Evolutionary conservation across 768 basidiomycete species (phyloP), one percentile per base, ranked within the genome.

Genomic region (Rhodocollybia butyracea): DNA sequence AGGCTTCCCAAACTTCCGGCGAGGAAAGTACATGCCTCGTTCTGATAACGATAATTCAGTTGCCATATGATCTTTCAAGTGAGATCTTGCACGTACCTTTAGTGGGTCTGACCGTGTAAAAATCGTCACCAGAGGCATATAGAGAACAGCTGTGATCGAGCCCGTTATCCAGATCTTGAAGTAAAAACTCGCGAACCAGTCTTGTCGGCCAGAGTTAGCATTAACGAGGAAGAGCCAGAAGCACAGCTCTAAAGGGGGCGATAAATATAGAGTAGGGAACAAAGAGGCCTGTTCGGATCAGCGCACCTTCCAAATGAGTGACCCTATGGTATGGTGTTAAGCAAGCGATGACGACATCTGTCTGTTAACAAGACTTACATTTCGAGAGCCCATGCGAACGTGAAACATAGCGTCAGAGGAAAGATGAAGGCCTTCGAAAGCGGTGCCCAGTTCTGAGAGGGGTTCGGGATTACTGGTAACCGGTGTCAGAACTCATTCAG

Each of bases 191-290:
- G 74, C 71, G 72, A 93, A 92, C 91, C 91, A 94, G 61, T 89
- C 79, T 62, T 81, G 84, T 58, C 86, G 81, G 1, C 69, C 67
- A 1, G 83, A 75, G 19, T 79, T 74, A 2, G 86, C 74, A 55
- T 88, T 88, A 46, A 92, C 74, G 34, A 94, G 80, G 72, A 90
- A 94, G 12, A 92, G 70, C 91, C 91, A 93, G 66, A 94, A 94
- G 62, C 89, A 93, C 0, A 93, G 75, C 61, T 94, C 91, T 91
- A 55, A 47, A 42, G 58, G 30, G 58, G 56, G 46, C 48, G 19
- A 54, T 26, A n/a, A n/a, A n/a, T n/a, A n/a, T 3, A 39, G 45
- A 42, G 29, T 24, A 31, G 36, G 30, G n/a, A 24, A 10, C 8
- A 24, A 19, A 11, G 8, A 32, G 24, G 15, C 48, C 0, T 22